Conservation (phyloP, 2,329 filamentous ascomycete genomes). For the Fusarium goolgardi region DNA sequence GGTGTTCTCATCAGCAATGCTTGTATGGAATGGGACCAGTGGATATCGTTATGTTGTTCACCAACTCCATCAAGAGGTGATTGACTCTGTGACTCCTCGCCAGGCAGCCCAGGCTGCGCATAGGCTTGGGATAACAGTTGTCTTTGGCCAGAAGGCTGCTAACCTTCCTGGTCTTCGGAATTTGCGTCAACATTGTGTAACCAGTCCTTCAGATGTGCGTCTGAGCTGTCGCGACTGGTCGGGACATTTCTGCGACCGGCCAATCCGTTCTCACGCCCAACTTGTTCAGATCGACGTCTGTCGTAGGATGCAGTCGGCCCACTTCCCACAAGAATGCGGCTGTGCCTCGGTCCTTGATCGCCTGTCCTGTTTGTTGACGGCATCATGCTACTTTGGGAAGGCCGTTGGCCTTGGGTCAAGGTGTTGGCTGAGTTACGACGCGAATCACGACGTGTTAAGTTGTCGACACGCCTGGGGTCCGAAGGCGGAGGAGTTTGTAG, state of each 20-base stretch:
- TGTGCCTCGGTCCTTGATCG: slow-evolving; percentile 27
- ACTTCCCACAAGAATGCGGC: slow-evolving; percentile 22
- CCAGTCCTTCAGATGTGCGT: slow-evolving; percentile 27
- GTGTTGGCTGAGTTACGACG: slow-evolving; percentile 10
- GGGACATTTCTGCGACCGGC: slow-evolving; percentile 13
- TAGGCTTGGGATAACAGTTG: slow-evolving; percentile 1
- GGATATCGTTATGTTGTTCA: slow-evolving; percentile 4
- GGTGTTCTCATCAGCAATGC: slow-evolving; percentile 36
- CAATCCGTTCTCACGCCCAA: slow-evolving; percentile 22
- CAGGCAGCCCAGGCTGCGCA: slow-evolving; percentile 6
- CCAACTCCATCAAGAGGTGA: not conserved
- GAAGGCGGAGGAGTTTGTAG: slow-evolving; percentile 47
- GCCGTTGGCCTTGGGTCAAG: slow-evolving; percentile 12
- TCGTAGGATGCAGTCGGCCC: slow-evolving; percentile 5
- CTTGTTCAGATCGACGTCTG: slow-evolving; percentile 24
- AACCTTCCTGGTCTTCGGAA: slow-evolving; percentile 37
- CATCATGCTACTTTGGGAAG: slow-evolving; percentile 5
- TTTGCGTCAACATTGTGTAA: slow-evolving; percentile 21
- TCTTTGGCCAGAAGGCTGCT: slow-evolving; percentile 32
- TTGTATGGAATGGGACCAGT: slow-evolving; percentile 37
- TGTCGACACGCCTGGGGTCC: slow-evolving; percentile 24
- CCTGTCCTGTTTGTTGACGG: slow-evolving; percentile 1
- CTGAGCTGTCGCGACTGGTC: slow-evolving; percentile 25
- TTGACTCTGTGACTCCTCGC: slow-evolving; percentile 5
- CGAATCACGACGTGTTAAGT: slow-evolving; percentile 10